Evolutionary conservation across 2,329 filamentous ascomycete species (phyloP), one percentile per base, ranked within the genome.

Genomic region (Pseudocercospora pini-densiflorae): DNA sequence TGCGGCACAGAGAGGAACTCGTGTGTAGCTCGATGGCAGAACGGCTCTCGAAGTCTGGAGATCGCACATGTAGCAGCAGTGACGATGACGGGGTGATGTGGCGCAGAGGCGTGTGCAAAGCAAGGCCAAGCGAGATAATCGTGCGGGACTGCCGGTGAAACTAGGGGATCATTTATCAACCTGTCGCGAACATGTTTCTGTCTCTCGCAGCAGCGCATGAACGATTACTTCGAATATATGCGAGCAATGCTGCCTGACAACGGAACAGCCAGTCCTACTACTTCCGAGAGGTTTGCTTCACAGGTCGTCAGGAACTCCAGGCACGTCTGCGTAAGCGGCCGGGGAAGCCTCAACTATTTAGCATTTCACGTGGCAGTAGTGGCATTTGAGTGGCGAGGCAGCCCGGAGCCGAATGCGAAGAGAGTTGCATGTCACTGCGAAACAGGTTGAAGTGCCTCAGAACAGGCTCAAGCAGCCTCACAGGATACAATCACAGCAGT

Each of bases 11-110:
- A 16, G 51, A 31, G 8, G 23, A 24, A 51, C 8, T 21, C 10
- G 47, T 49, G 45, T 49, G 45, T 51, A 24, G 19, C 5, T 29
- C 55, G 53, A 57, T 57, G 53, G 12, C 53, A 57, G 53, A 57
- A 33, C 23, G 24, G 21, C 21, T 24, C 21, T 54, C 51, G 27
- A 57, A 33, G 53, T 27, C 1, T n/a, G 16, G 10, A n/a, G 53
- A 29, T 57, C n/a, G 47, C 29, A 27, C 10, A 36, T 14, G 33
- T 36, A 36, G 33, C 33, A 36, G 33, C 33, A 29, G 24, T 57
- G 27, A 33, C 24, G 53, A n/a, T 57, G 53, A n/a, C 21, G 27
- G 10, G 24, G 14, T 29, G 23, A 27, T 16, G 53, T 29, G 53
- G 23, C 47, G 21, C 47, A 24, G 21, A 27, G 24, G 10, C 21